These are phyloP conservation scores for Candida suzukii DNA, from an alignment of 805 yeast genomes.

Conservation along the genomic window DNA sequence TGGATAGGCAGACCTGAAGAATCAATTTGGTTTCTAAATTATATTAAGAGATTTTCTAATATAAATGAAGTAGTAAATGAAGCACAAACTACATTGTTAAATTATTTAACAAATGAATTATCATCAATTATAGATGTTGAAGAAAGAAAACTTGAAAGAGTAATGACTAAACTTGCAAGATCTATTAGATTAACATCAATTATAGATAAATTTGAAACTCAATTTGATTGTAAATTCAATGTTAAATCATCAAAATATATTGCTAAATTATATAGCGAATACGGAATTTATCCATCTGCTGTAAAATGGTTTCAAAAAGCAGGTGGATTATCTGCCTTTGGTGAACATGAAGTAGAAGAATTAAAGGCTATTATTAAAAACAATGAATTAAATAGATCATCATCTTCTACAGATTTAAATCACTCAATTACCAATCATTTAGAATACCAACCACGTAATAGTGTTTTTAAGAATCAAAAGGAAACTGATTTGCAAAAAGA, in stretches of 20 bases:
- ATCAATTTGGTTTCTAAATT: constrained; percentile 1
- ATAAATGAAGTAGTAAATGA: background rate
- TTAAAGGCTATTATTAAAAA: background rate
- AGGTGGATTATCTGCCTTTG: background rate
- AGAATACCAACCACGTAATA: no score
- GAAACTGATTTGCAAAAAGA: no score
- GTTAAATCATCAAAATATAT: background rate
- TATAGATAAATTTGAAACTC: background rate
- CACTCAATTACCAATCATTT: no score
- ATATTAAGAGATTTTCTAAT: background rate
- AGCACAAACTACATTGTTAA: constrained; percentile 1
- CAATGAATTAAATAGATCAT: no score
- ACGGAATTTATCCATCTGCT: background rate
- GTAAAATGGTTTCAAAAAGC: background rate
- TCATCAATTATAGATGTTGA: background rate
- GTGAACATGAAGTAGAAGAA: background rate
- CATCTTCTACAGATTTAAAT: no score
- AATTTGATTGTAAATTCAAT: background rate
- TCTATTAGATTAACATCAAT: background rate
- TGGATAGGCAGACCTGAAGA: background rate
- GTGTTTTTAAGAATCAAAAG: no score
- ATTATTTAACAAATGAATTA: background rate
- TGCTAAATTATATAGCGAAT: background rate
- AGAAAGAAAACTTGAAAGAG: background rate
- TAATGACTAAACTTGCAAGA: background rate